Evolutionary conservation across 306 rosid species (phyloP), one percentile per base, ranked within the genome.

Genomic region (Boehmeria nivea): DNA sequence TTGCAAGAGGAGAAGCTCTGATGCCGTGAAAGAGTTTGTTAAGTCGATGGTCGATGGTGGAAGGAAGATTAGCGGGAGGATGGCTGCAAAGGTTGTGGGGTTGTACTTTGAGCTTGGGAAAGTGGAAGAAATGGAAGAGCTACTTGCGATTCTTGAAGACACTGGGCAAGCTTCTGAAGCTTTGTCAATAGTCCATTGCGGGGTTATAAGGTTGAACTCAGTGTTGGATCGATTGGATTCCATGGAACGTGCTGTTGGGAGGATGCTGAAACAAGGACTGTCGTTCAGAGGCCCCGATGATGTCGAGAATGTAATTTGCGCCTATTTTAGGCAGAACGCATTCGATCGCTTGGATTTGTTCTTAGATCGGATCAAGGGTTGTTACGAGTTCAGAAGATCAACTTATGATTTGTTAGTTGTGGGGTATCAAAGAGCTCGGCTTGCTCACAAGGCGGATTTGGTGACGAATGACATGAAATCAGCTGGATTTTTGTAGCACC

Each of bases 201-300:
- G 76, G 48, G 64, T 77, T 59, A 61, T 83, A 50, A 51, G 66
- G 68, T 64, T 72, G 72, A 44, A 75, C 50, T 70, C 77, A 5
- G 25, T 60, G 71, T 45, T 59, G 54, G 93, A 78, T 65, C 72
- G 85, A 62, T 62, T 78, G 69, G 79, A 84, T 24, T 74, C 67
- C 58, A 65, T 80, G 21, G 87, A 83, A 54, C 67, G 67, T 55
- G 70, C 82, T 36, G 76, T 77, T 15, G 87, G 74, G 21, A 75
- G 87, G 59, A 77, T 83, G 91, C 48, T 83, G 55, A 83, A 80
- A 67, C 77, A 58, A 61, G 87, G 80, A 25, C 43, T 69, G 25
- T 61, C 72, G 23, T 80, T 83, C 61, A 55, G 59, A 38, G 44
- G 55, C 27, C 13, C 63, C 3, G 76, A 68, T 47, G 89, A 59